Evolutionary conservation across 2,329 filamentous ascomycete genomes (phyloP).

Genomic region (Colletotrichum falcatum): DNA sequence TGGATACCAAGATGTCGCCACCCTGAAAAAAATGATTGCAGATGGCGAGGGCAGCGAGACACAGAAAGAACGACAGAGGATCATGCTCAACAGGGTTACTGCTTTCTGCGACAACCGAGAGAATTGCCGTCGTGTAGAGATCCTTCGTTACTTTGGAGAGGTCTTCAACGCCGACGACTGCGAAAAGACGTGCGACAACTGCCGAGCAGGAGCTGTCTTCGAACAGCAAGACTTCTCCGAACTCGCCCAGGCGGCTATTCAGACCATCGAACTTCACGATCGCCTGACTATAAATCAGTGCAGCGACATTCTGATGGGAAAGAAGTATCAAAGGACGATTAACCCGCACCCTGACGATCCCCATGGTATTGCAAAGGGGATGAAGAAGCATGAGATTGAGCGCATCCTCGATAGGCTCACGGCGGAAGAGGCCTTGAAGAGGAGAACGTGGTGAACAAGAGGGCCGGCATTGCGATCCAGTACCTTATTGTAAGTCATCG

Average conservation of each 20-base stretch:
- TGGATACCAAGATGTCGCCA: constrained; percentile 79
- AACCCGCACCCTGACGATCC: constrained; percentile 66
- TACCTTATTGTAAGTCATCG: constrained; percentile 74
- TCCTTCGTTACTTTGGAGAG: constrained; percentile 96
- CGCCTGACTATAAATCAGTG: constrained; percentile 82
- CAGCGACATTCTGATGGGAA: constrained; percentile 85
- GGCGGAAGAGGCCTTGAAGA: constrained; percentile 81
- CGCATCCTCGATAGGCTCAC: constrained; percentile 84
- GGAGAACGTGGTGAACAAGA: constrained; percentile 72
- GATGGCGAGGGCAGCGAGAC: constrained; percentile 80
- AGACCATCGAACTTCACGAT: constrained; percentile 71
- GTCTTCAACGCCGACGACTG: constrained; percentile 80
- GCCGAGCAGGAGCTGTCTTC: constrained; percentile 77
- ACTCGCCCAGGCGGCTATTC: constrained; percentile 77
- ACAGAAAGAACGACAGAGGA: constrained; percentile 85
- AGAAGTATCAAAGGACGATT: constrained; percentile 69
- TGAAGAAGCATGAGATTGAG: constrained; percentile 83
- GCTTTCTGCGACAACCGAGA: constrained; percentile 90
- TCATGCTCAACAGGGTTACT: constrained; percentile 87
- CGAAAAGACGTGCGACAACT: constrained; percentile 87
- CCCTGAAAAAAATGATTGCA: constrained; percentile 83
- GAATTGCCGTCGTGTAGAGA: constrained; percentile 88
- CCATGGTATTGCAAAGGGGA: constrained; percentile 75
- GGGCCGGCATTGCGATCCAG: constrained; percentile 75
- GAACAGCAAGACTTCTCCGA: constrained; percentile 81